Evolutionary conservation across 148 eudicot genomes (phyloP).

Genomic region (Talinum fruticosum): DNA sequence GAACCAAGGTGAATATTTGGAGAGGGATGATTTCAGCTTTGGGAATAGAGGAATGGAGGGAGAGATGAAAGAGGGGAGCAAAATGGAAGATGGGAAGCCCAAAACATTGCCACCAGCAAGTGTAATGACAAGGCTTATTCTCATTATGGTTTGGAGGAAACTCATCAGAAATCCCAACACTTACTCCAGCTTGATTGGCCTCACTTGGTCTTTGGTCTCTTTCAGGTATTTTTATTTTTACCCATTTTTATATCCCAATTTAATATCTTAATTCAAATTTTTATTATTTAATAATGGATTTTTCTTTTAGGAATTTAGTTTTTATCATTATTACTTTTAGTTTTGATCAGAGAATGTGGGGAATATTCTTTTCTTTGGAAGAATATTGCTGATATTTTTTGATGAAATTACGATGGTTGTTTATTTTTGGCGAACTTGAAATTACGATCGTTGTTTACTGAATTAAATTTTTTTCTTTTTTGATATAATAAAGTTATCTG

Average conservation of each 20-base stretch:
- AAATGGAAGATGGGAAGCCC: constrained; percentile 37
- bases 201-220: constrained; percentile 82
- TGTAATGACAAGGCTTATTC: constrained; percentile 94
- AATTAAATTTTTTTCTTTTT: no score
- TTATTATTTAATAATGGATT: no score
- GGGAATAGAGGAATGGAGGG: constrained; percentile 47
- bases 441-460: no score
- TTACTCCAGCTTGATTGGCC: constrained; percentile 86
- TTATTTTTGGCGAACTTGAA: no score
- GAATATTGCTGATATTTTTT: neutral
- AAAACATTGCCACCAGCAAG: constrained; percentile 80
- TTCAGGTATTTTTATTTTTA: constrained; percentile 48
- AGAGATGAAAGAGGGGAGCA: constrained; percentile 34
- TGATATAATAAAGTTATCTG: no score
- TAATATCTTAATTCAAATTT: no score
- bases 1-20: constrained; percentile 30
- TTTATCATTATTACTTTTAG: no score
- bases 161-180: constrained; percentile 95
- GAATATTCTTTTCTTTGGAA: neutral
- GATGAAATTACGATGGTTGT: neutral
- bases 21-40: constrained; percentile 75
- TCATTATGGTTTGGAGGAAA: constrained; percentile 99
- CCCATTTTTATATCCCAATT: no score
- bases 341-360: neutral
- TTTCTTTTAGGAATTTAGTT: no score